A percentile compares a stretch with the other conserved stretches of the same genome.
These are phyloP conservation scores for Eremothecium gossypii DNA, from an alignment of 1,139 yeast species.

Conservation along the genomic window DNA sequence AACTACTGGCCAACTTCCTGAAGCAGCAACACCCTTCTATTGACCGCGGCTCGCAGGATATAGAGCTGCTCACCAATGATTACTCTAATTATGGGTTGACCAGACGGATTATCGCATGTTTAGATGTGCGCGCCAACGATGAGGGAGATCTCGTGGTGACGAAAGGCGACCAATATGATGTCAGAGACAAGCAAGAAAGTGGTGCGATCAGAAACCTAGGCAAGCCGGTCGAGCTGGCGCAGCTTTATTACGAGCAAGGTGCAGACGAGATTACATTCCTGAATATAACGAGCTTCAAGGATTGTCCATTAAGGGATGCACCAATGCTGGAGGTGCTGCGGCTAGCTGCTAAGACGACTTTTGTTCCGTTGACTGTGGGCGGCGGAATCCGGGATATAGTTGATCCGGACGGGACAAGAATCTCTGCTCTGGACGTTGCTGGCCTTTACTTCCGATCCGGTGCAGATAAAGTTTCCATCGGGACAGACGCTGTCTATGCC, in stretches of 20 bases:
- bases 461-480: constrained; percentile 95
- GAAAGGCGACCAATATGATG: constrained; percentile 96
- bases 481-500: constrained; percentile 90
- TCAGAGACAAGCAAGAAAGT: constrained; percentile 57
- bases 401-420: constrained; percentile 68
- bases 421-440: constrained; percentile 86
- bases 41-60: constrained; percentile 17
- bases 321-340: constrained; percentile 90
- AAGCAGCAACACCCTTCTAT: constrained; percentile 36
- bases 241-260: constrained; percentile 81
- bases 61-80: constrained; percentile 31
- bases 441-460: constrained; percentile 87
- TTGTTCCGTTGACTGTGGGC: constrained; percentile 94
- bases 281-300: constrained; percentile 89
- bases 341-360: constrained; percentile 76
- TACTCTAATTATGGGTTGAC: constrained; percentile 63
- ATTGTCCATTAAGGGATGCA: constrained; percentile 81
- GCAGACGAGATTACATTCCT: constrained; percentile 94
- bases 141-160: constrained; percentile 92
- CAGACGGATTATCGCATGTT: constrained; percentile 85
- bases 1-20: constrained; percentile 63
- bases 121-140: constrained; percentile 94
- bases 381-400: constrained; percentile 90
- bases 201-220: constrained; percentile 72
- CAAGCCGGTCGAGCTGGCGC: constrained; percentile 90